phyloP scores from a whole-genome alignment of 805 yeast genomes.

The Saccharomycopsis capsularis region DNA sequence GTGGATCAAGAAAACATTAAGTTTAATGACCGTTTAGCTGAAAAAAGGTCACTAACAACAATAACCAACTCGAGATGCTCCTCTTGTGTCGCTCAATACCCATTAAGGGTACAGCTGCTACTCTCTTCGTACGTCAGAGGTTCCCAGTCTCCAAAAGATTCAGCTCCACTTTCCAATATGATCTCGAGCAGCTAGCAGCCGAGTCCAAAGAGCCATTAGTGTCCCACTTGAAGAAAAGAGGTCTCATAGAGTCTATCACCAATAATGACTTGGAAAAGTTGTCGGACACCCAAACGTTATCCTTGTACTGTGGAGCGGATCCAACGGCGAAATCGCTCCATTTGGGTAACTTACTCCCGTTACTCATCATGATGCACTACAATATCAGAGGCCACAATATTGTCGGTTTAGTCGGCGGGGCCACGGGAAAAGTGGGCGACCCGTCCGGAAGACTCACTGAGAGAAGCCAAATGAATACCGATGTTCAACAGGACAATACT shows the following conservation, averaged over 20 bases:
- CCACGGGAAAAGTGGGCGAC: constrained; percentile 94
- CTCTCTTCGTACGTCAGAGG: no score
- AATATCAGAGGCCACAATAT: constrained; percentile 77
- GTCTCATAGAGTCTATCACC: constrained; percentile 38
- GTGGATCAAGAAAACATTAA: no score
- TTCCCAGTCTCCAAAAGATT: background rate
- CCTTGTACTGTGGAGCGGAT: constrained; percentile 90
- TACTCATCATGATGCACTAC: constrained; percentile 80
- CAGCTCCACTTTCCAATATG: constrained; percentile 20
- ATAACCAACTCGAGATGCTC: no score
- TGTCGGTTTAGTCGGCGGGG: constrained; percentile 86
- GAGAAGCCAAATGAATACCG: constrained; percentile 50
- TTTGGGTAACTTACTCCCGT: constrained; percentile 82
- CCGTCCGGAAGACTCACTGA: constrained; percentile 89
- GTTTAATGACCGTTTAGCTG: no score
- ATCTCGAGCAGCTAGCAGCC: constrained; percentile 22
- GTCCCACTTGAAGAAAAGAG: constrained; percentile 37
- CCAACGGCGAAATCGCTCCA: constrained; percentile 90
- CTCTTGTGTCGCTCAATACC: no score
- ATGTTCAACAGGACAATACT: constrained; percentile 50
- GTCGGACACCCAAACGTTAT: constrained; percentile 28
- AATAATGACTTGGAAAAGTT: constrained; percentile 29
- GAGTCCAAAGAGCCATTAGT: constrained; percentile 36
- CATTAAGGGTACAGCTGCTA: no score
- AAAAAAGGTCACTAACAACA: no score